These are phyloP conservation scores for Leptographium galeiforme DNA, from an alignment of 2,329 filamentous ascomycete genomes.

Conservation along the genomic window DNA sequence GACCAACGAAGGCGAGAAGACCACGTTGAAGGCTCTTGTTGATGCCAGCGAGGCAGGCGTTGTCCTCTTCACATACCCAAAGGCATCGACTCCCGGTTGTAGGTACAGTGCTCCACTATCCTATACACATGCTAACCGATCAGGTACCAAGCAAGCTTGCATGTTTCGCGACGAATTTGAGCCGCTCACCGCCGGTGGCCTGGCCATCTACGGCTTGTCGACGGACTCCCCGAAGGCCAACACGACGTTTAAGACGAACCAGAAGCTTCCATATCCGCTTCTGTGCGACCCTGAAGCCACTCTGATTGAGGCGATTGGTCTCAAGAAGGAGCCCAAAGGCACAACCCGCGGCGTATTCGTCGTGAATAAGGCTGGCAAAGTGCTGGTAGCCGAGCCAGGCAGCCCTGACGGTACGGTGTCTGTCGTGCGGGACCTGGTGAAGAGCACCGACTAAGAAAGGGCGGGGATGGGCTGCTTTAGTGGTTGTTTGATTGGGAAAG, in stretches of 20 bases:
- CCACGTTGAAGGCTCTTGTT: constrained; percentile 66
- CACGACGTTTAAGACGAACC: constrained; percentile 82
- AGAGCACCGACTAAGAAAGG: background rate
- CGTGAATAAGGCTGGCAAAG: constrained; percentile 66
- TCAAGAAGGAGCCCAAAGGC: constrained; percentile 65
- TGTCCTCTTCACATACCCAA: constrained; percentile 90
- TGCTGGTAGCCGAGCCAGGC: constrained; percentile 57
- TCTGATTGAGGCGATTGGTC: constrained; percentile 74
- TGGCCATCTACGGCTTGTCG: constrained; percentile 82
- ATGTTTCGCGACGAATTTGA: constrained; percentile 80
- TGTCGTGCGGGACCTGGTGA: constrained; percentile 59
- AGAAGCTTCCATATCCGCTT: constrained; percentile 76
- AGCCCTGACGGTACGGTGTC: constrained; percentile 67
- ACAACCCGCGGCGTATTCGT: constrained; percentile 82
- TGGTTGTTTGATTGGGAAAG: background rate
- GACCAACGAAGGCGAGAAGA: constrained; percentile 72
- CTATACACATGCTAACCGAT: background rate
- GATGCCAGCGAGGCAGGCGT: constrained; percentile 75
- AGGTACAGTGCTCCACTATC: constrained; percentile 25
- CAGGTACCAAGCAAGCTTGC: constrained; percentile 87
- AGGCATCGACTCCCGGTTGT: constrained; percentile 90
- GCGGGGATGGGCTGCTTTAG: background rate
- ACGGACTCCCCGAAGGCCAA: constrained; percentile 83
- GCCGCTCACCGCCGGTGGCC: constrained; percentile 61
- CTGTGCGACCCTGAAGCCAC: constrained; percentile 67